Base-by-base conservation (phyloP, 139 green algal species). In the Coelastrella sp. region DNA sequence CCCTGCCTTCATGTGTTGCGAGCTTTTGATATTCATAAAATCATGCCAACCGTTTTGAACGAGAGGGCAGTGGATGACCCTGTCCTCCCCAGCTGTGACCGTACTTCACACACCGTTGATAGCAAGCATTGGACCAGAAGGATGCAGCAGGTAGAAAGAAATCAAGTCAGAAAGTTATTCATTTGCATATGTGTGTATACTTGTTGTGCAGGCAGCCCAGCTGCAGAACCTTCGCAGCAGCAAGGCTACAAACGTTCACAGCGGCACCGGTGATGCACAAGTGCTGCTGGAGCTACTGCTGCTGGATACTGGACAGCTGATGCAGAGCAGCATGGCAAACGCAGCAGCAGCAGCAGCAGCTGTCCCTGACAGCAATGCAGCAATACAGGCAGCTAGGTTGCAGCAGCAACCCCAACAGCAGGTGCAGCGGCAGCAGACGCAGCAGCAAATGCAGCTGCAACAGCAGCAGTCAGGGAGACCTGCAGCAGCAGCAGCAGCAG, bases 231-330 rank as follows among this genome's bases (percentile, higher is more conserved):
- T 90, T 58, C 85, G 85, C 60, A 75, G 74, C 85, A 90, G 73
- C 22, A 47, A 77, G 73, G 54, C 66, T 58, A 68, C 83, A 11
- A 80, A 80, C 68, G 10, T 73, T 5, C 58, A 88, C 59, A 57
- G 68, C 83, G 80, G 83, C 68, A 59, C 5, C 2, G 22, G 54
- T 54, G 85, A 78, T 58, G n/a, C 14, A 6, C 85, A 90, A 47
- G 85, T 90, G 10, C 73, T 90, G 22, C 59, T 90, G n/a, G 85
- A 84, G 73, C 57, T 90, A 57, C 83, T 90, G 85, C 85, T 90
- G 57, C 23, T 90, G 73, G 73, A 90, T 64, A 59, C 22, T 73
- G 73, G 57, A 10, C 73, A 77, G 73, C 74, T 17, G 0, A n/a
- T 56, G 14, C 11, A 32, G 16, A 73, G 59, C 20, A 58, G 59